These are phyloP conservation scores for Trichocladium antarcticum DNA, from an alignment of 495 filamentous ascomycete species.

Conservation along the genomic window DNA sequence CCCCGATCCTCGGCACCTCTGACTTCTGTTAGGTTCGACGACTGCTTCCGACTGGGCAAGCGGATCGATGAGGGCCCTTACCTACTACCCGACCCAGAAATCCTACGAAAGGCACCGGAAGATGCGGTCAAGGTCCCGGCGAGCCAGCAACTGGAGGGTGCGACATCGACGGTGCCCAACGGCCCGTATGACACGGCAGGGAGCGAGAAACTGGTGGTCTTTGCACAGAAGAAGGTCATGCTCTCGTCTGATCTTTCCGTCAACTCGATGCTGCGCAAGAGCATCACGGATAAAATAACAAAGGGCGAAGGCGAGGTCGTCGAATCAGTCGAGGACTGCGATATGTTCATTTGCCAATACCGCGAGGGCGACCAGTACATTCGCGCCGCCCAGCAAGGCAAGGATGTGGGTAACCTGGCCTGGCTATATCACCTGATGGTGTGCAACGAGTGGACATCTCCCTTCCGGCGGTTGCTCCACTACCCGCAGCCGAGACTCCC, in stretches of 20 bases:
- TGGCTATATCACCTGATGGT: conserved; percentile 92
- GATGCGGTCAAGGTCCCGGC: conserved; percentile 44
- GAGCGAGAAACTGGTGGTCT: conserved; percentile 45
- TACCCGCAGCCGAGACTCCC: conserved; percentile 69
- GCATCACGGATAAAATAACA: conserved; percentile 57
- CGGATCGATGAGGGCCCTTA: conserved; percentile 84
- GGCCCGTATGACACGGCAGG: conserved; percentile 26
- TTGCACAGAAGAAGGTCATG: conserved; percentile 53
- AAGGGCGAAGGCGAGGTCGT: conserved; percentile 59
- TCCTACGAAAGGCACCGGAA: conserved; percentile 46
- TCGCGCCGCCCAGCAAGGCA: conserved; percentile 57
- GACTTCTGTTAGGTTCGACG: conserved; percentile 63
- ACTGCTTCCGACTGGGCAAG: conserved; percentile 82
- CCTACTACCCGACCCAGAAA: conserved; percentile 73
- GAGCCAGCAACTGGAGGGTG: conserved; percentile 59
- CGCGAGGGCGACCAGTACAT: conserved; percentile 72
- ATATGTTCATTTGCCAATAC: conserved; percentile 78
- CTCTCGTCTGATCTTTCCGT: conserved; percentile 62
- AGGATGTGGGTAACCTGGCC: conserved; percentile 79
- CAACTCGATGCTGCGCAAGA: conserved; percentile 49
- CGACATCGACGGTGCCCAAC: conserved; percentile 54
- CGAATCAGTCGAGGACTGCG: conserved; percentile 53
- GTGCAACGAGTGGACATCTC: conserved; percentile 75
- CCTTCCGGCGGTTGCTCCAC: conserved; percentile 68
- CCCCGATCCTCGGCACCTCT: neutral